Evolutionary conservation across 2,329 filamentous ascomycete genomes (phyloP).

Genomic region (Zymoseptoria tritici): DNA sequence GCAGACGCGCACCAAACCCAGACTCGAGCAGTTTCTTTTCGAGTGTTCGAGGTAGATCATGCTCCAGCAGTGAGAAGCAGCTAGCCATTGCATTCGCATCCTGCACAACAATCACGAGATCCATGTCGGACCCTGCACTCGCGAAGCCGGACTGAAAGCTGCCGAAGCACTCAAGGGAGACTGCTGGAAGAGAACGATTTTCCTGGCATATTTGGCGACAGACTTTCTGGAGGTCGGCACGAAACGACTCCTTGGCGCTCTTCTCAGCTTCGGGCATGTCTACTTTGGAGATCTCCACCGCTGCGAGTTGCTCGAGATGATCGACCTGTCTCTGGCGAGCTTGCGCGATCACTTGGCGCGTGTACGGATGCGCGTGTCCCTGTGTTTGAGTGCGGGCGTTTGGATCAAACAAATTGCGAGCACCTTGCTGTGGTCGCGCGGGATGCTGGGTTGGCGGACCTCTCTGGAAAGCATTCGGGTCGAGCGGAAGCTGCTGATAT

Average conservation of each 20-base stretch:
- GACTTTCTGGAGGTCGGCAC: slow-evolving; percentile 55
- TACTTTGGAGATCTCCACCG: slow-evolving; percentile 47
- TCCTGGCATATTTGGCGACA: slow-evolving; percentile 53
- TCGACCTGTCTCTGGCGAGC: slow-evolving; percentile 29
- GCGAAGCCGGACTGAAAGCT: slow-evolving; percentile 81
- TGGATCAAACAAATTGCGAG: slow-evolving; percentile 25
- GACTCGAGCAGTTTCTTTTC: slow-evolving; percentile 66
- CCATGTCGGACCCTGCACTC: slow-evolving; percentile 83
- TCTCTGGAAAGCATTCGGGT: slow-evolving; percentile 28
- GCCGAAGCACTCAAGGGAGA: slow-evolving; percentile 70
- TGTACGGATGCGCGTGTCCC: slow-evolving; percentile 2
- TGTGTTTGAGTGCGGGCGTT: slow-evolving; percentile 8
- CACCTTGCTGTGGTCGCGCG: slow-evolving; percentile 8
- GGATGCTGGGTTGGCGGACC: slow-evolving; percentile 16
- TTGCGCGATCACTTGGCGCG: slow-evolving; percentile 4
- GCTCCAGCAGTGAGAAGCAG: slow-evolving; percentile 38
- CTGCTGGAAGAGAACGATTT: slow-evolving; percentile 39
- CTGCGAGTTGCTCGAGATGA: slow-evolving; percentile 38
- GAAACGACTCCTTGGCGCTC: slow-evolving; percentile 63
- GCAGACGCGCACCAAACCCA: slow-evolving; percentile 67
- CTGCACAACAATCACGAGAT: slow-evolving; percentile 67
- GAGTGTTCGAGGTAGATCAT: slow-evolving; percentile 61
- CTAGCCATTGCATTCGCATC: slow-evolving; percentile 18
- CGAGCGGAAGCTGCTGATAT: slow-evolving; percentile 20
- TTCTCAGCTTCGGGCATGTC: slow-evolving; percentile 60